Evolutionary conservation across 352 stramenopile species (phyloP).

Genomic region (Pythium coloratum): DNA sequence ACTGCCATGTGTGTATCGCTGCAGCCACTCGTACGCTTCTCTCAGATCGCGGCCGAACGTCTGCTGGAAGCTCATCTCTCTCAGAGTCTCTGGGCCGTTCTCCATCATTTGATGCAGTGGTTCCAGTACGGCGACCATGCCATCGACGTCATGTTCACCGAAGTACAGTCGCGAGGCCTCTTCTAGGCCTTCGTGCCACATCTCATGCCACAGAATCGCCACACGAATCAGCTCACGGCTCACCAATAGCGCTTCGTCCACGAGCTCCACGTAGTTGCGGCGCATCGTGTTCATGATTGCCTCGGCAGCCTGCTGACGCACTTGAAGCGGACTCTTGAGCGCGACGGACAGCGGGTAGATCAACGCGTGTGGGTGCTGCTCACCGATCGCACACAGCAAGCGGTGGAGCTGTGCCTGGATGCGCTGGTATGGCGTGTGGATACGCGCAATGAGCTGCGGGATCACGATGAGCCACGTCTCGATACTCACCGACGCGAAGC

Average conservation of each 20-base stretch:
- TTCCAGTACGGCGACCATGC: slow-evolving; percentile 96
- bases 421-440: slow-evolving; percentile 75
- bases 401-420: slow-evolving; percentile 81
- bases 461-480: slow-evolving; percentile 99
- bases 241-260: slow-evolving; percentile 97
- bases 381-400: slow-evolving; percentile 92
- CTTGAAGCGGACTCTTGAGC: slow-evolving; percentile 90
- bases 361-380: slow-evolving; percentile 97
- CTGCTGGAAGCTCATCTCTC: slow-evolving; percentile 84
- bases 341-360: slow-evolving; percentile 99
- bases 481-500: slow-evolving; percentile 93
- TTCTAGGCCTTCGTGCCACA: slow-evolving; percentile 98
- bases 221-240: slow-evolving; percentile 98
- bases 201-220: slow-evolving; percentile 99
- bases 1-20: slow-evolving; percentile 54
- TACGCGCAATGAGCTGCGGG: slow-evolving; percentile 97
- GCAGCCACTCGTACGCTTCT: slow-evolving; percentile 81
- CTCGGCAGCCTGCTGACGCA: slow-evolving; percentile 47
- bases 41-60: slow-evolving; percentile 93
- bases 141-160: slow-evolving; percentile 95
- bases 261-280: slow-evolving; percentile 92
- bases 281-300: slow-evolving; percentile 95
- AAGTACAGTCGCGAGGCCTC: slow-evolving; percentile 98
- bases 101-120: slow-evolving; percentile 94
- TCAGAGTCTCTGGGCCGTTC: slow-evolving; percentile 71